Evolutionary conservation across 441 rosid species (phyloP).

Genomic region (Gossypium lobatum): DNA sequence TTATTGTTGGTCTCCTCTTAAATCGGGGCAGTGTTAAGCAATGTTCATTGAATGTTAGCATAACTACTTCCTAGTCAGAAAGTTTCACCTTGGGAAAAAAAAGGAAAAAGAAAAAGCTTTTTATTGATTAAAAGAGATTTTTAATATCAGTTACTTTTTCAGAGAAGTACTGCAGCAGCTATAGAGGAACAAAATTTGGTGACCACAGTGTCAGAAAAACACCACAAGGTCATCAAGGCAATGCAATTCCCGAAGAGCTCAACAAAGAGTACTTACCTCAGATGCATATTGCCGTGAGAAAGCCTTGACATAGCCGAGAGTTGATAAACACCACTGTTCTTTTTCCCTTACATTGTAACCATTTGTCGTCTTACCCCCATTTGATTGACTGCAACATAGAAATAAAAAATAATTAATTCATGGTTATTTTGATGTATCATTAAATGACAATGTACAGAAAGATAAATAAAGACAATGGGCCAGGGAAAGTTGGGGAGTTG

Average conservation of each 20-base stretch:
- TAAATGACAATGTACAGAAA: not conserved
- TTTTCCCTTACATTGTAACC: slow-evolving; percentile 58
- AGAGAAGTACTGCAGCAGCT: not conserved
- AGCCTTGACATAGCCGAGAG: slow-evolving; percentile 85
- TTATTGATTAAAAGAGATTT: not conserved
- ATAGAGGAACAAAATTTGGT: not conserved
- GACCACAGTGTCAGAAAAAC: not conserved
- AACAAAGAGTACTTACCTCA: slow-evolving; percentile 53
- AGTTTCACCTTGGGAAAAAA: not conserved
- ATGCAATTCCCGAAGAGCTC: not conserved
- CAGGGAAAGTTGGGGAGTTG: not conserved
- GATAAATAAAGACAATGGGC: not conserved
- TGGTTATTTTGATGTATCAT: not conserved
- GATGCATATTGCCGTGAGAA: slow-evolving; percentile 89
- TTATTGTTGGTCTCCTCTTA: not conserved
- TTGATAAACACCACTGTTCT: slow-evolving; percentile 93
- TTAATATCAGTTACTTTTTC: not conserved
- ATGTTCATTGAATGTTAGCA: not conserved
- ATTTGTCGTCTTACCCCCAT: slow-evolving; percentile 34
- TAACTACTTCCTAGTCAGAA: not conserved
- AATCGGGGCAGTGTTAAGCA: not conserved
- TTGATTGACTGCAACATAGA: slow-evolving; percentile 39
- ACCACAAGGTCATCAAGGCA: not conserved
- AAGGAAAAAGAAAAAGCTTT: no score
- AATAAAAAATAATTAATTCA: not conserved